Percentiles rank a stretch among this genome's conserved stretches.
phyloP scores from a whole-genome alignment of 805 yeast species.

The Wickerhamomyces silvicola region DNA sequence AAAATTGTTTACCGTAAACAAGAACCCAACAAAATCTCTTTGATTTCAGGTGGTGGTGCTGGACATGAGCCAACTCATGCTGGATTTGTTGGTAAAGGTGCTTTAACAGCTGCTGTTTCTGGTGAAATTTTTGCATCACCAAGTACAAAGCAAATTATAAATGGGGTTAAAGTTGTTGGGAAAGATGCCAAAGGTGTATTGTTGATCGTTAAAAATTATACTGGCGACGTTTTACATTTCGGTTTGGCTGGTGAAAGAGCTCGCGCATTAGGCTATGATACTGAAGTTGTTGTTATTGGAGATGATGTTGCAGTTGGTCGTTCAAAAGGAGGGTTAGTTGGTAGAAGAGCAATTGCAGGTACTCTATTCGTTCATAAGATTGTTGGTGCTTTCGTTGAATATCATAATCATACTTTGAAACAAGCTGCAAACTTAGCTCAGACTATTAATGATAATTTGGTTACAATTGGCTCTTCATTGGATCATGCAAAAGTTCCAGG shows the following conservation, averaged over 20 bases:
- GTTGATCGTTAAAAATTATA: slow-evolving; percentile 82
- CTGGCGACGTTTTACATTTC: slow-evolving; percentile 91
- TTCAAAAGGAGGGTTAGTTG: slow-evolving; percentile 83
- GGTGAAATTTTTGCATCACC: slow-evolving; percentile 95
- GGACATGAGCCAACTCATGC: slow-evolving; percentile 96
- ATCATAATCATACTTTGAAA: slow-evolving; percentile 36
- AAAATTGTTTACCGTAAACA: slow-evolving; percentile 30
- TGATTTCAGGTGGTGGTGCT: slow-evolving; percentile 89
- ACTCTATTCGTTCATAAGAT: slow-evolving; percentile 82
- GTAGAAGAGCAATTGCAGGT: slow-evolving; percentile 92
- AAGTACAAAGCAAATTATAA: slow-evolving; percentile 80
- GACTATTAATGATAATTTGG: slow-evolving; percentile 56
- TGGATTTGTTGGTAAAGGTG: slow-evolving; percentile 82
- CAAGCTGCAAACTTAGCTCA: slow-evolving; percentile 55
- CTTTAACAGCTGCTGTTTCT: slow-evolving; percentile 80
- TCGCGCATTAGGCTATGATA: slow-evolving; percentile 63
- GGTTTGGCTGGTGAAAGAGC: slow-evolving; percentile 90
- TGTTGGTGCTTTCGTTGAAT: slow-evolving; percentile 65
- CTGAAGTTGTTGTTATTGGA: slow-evolving; percentile 71
- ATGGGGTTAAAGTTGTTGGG: slow-evolving; percentile 42
- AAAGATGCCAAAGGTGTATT: slow-evolving; percentile 57
- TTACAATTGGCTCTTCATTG: slow-evolving; percentile 83
- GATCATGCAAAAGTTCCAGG: slow-evolving; percentile 92
- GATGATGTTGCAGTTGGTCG: slow-evolving; percentile 96
- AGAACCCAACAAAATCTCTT: slow-evolving; percentile 47